A percentile compares a stretch with the other conserved stretches of the same genome.
Conservation (phyloP, 2,329 filamentous ascomycete genomes). For the Aspergillus aculeatinus region DNA sequence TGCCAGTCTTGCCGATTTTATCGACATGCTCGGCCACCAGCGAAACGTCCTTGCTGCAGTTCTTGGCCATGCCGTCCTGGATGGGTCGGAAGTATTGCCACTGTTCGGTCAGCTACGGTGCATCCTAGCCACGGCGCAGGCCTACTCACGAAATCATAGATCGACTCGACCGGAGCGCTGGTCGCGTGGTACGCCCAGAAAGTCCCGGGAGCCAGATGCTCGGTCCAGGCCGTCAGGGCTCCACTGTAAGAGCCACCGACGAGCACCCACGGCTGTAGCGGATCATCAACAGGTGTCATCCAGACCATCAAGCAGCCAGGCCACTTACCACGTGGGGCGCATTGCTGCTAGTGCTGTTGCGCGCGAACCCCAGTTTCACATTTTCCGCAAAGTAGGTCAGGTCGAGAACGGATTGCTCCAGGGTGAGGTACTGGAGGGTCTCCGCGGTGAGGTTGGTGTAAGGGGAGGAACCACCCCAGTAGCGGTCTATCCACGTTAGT, state of each 20-base stretch:
- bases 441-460: constrained; percentile 52
- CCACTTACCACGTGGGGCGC: constrained; percentile 23
- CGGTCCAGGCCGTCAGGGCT: constrained; percentile 57
- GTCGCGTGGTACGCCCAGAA: constrained; percentile 62
- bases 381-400: constrained; percentile 56
- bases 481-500: constrained; percentile 47
- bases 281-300: not conserved
- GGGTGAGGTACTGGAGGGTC: constrained; percentile 55
- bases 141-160: constrained; percentile 51
- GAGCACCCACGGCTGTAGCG: constrained; percentile 54
- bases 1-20: constrained; percentile 45
- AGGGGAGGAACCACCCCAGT: constrained; percentile 58
- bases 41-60: constrained; percentile 56
- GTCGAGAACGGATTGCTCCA: constrained; percentile 56
- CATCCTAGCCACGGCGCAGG: not conserved
- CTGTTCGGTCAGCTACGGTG: constrained; percentile 13
- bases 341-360: constrained; percentile 3
- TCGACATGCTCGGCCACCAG: constrained; percentile 58
- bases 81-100: constrained; percentile 60
- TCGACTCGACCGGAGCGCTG: constrained; percentile 56
- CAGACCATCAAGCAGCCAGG: not conserved
- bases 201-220: constrained; percentile 53
- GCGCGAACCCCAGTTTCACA: constrained; percentile 53
- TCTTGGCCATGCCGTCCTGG: constrained; percentile 58
- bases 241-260: constrained; percentile 59